These are phyloP conservation scores for Apiospora hydei DNA, from an alignment of 2,329 filamentous ascomycete genomes.

Conservation along the genomic window DNA sequence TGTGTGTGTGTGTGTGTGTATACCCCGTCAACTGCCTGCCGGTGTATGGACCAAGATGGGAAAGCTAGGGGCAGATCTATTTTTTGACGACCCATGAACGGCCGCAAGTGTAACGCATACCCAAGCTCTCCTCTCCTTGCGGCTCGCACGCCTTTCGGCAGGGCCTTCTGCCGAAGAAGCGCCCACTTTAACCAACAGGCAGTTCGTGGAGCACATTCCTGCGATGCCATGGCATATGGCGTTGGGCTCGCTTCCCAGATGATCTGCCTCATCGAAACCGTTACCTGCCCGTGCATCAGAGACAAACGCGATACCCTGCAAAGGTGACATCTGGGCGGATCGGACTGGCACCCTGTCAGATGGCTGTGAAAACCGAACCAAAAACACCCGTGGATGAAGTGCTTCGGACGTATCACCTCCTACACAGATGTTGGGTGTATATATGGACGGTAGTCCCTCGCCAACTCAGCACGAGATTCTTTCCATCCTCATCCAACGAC, in stretches of 20 bases:
- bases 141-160: background rate
- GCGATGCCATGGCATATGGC: background rate
- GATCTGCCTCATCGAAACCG: slow-evolving; percentile 5
- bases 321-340: slow-evolving; percentile 8
- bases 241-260: slow-evolving; percentile 4
- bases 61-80: slow-evolving; percentile 14
- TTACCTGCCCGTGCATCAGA: background rate
- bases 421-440: slow-evolving; percentile 12
- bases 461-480: slow-evolving; percentile 2
- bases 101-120: background rate
- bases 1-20: too few species aligned
- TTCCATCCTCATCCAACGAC: slow-evolving; percentile 37
- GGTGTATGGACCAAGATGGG: background rate
- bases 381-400: background rate
- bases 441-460: slow-evolving; percentile 21
- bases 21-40: background rate
- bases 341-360: background rate
- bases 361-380: background rate
- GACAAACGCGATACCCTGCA: background rate
- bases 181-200: slow-evolving; percentile 10
- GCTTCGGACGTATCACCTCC: background rate
- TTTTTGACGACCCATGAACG: background rate
- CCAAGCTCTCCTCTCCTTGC: background rate
- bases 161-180: slow-evolving; percentile 12
- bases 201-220: slow-evolving; percentile 14